Evolutionary conservation across 176 grass and related monocot species (phyloP).

Genomic region (Musa troglodytarum): DNA sequence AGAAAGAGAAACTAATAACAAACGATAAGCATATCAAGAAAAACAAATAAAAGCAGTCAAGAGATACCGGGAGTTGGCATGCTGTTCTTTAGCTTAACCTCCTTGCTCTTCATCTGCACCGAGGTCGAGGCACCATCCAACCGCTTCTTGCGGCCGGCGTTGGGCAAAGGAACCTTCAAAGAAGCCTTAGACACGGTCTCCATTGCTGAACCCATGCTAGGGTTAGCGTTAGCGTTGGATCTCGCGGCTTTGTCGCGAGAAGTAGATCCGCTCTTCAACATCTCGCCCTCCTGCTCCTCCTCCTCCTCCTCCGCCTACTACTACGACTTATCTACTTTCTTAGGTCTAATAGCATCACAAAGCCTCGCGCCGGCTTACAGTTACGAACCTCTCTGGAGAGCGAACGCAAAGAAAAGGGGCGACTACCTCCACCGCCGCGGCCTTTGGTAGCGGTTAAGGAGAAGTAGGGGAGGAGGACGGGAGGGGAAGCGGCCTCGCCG

Average conservation of each 20-base stretch:
- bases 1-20: neutral
- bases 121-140: constrained; percentile 9
- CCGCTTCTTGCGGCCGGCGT: constrained; percentile 2
- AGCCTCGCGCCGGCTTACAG: neutral
- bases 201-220: neutral
- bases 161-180: neutral
- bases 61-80: neutral
- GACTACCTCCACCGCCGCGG: neutral
- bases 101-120: constrained; percentile 9
- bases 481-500: constrained; percentile 7
- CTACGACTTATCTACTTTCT: neutral
- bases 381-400: neutral
- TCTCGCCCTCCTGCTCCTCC: neutral
- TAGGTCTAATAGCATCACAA: neutral
- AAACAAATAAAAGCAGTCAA: neutral
- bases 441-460: too few species aligned
- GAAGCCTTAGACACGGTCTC: constrained; percentile 6
- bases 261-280: constrained; percentile 7
- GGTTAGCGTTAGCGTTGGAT: constrained; percentile 2
- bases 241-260: neutral
- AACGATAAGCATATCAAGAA: neutral
- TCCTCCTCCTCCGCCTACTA: neutral
- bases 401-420: too few species aligned
- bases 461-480: neutral
- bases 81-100: neutral